phyloP scores from a whole-genome alignment of 139 green algal species.

The Eudorina sp. region DNA sequence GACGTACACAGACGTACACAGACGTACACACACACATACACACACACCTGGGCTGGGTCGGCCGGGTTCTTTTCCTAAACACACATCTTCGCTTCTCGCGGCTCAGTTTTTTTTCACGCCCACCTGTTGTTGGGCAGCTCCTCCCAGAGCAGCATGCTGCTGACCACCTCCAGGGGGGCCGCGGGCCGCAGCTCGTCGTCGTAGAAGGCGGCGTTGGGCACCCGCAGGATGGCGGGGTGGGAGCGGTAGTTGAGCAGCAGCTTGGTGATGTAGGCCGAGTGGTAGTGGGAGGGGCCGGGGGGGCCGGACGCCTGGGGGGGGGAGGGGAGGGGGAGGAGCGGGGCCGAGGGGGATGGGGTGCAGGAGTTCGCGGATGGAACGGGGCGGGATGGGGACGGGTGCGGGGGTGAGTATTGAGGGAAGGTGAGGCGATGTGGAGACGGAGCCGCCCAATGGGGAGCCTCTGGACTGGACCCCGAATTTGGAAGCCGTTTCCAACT shows the following conservation, averaged over 20 bases:
- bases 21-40: too few relatives aligned
- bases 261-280: conserved; percentile 60
- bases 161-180: conserved; percentile 14
- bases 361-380: not conserved
- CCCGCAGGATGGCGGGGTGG: conserved; percentile 77
- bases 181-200: conserved; percentile 54
- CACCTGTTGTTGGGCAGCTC: conserved; percentile 54
- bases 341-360: not conserved
- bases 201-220: conserved; percentile 87
- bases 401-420: too few relatives aligned
- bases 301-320: not conserved
- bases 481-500: too few relatives aligned
- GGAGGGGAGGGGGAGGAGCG: not conserved
- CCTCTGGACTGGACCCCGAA: too few relatives aligned
- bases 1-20: too few relatives aligned
- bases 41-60: too few relatives aligned
- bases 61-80: too few relatives aligned
- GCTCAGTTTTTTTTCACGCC: too few relatives aligned
- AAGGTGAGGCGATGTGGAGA: too few relatives aligned
- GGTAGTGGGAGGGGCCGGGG: conserved; percentile 29
- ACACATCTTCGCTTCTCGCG: too few relatives aligned
- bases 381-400: too few relatives aligned
- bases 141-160: conserved; percentile 56
- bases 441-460: too few relatives aligned
- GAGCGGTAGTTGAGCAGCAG: conserved; percentile 89